Base-by-base conservation (phyloP, 2,329 filamentous ascomycete species). In the Aspergillus phoenicis region DNA sequence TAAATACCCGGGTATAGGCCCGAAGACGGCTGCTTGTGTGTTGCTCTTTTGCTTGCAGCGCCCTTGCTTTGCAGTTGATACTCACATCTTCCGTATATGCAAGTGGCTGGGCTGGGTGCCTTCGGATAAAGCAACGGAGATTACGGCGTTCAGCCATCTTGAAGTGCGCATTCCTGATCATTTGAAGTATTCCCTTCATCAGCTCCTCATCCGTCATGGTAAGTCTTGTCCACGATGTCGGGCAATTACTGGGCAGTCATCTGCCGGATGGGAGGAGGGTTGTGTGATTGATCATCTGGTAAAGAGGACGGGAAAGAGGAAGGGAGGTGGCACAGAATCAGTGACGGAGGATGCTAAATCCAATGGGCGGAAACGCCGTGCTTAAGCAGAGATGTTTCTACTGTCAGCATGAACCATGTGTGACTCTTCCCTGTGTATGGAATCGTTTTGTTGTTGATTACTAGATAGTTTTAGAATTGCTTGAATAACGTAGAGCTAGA, bases 1-100 rank as follows among this genome's bases (percentile, higher is more conserved):
- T 28, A 83, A 82, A 28, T 88, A 84, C 63, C 85, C 85, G 1
- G 87, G 87, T 4, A 87, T 89, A 48, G 87, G 87, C 0, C 82
- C 84, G n/a, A 89, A 89, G 68, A 89, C 86, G 0, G 87, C 87
- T 3, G 85, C 85, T 2, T 89, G 87, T 64, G 87, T 89, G 4
- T 74, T 86, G 6, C 79, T 89, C 2, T 89, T 89, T 75, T 89
- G 86, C 68, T 79, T 89, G 6, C 84, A 86, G 66, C 81, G 86
- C 0, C 86, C 87, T 2, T 83, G 80, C 58, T 89, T 89, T 64
- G 87, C 87, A 0, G 87, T 89, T 8, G 87, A 89, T 65, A 89
- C 87, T 1, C 87, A 89, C 71, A 86, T 89, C 61, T 88, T 88
- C 68, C 83, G 87, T 1, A 80, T 89, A 13, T 84, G 81, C 65